Base-by-base conservation (phyloP, 2,329 filamentous ascomycete species). In the Xylaria sp. region DNA sequence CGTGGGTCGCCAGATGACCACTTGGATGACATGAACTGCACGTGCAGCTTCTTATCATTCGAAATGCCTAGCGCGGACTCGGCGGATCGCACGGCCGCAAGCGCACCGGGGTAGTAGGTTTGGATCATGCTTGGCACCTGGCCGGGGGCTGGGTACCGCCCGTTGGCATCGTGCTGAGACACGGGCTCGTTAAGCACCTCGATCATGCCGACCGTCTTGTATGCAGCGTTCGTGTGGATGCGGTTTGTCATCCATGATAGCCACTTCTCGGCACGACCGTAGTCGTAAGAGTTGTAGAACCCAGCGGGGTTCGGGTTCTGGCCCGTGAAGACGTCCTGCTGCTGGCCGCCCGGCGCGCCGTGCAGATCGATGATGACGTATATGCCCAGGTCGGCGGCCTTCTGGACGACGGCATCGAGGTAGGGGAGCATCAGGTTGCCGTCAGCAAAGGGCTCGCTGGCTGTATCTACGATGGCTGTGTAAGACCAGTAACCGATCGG, bases 151-250 rank as follows among this genome's bases (percentile, higher is more conserved):
- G 71, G 71, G 64, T 72, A 78, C 1, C 76, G 75, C 4, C 76
- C 74, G 11, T 72, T 74, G 6, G 72, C 73, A 11, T 77, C 72
- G 58, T 81, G 76, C 48, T 70, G 69, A 59, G 82, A 81, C 13
- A 84, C 75, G 3, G 88, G 87, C 75, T 90, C 88, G 73, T 89
- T 90, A 63, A 89, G 79, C 13, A 89, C 77, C 74, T 87, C 83
- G 44, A 90, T 75, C 83, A 88, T 89, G 65, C 87, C 87, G 31
- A 89, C 87, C 53, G 85, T 88, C 62, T 82, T 78, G 74, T 85
- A 87, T 36, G 81, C 81, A 42, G 77, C 60, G 67, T 81, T 83
- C 44, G 74, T 79, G 74, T 89, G 86, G 66, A 88, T 83, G 46
- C 82, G 79, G 44, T 82, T 80, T 11, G 85, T 83, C 73, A 90